Evolutionary conservation across 2,329 filamentous ascomycete species (phyloP).

Genomic region (Malbranchea cinnamomea): DNA sequence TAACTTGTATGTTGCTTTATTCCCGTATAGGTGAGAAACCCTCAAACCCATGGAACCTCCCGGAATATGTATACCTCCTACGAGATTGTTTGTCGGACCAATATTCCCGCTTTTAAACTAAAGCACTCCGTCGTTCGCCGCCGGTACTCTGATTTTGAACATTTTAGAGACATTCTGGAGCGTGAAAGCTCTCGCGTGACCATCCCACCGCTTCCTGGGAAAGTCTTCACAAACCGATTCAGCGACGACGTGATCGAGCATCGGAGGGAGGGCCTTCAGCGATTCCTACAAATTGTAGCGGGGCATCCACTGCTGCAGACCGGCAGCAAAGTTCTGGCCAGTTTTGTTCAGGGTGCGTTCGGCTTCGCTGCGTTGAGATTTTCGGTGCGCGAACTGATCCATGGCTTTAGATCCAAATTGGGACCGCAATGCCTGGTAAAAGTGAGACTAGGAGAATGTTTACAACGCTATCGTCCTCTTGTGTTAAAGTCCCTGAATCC

Average conservation of each 20-base stretch:
- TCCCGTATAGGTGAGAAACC: slow-evolving; percentile 62
- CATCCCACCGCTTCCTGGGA: slow-evolving; percentile 88
- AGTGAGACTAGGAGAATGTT: neutral
- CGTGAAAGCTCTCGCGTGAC: slow-evolving; percentile 86
- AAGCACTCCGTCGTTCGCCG: slow-evolving; percentile 76
- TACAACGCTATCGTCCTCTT: neutral
- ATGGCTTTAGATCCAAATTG: slow-evolving; percentile 47
- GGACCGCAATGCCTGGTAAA: slow-evolving; percentile 76
- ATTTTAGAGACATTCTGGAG: slow-evolving; percentile 96
- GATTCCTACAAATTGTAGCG: slow-evolving; percentile 94
- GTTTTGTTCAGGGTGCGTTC: slow-evolving; percentile 79
- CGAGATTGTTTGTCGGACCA: slow-evolving; percentile 93
- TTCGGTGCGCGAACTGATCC: no score
- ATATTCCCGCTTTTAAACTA: slow-evolving; percentile 97
- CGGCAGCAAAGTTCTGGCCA: slow-evolving; percentile 87
- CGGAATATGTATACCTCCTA: slow-evolving; percentile 98
- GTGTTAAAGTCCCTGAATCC: neutral
- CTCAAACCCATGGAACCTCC: slow-evolving; percentile 85
- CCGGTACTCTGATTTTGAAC: slow-evolving; percentile 95
- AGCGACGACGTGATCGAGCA: slow-evolving; percentile 98
- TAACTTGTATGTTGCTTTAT: slow-evolving; percentile 11
- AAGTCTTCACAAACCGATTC: slow-evolving; percentile 96
- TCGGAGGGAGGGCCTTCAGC: slow-evolving; percentile 74
- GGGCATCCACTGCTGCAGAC: slow-evolving; percentile 94
- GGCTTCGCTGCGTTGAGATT: neutral